Base-by-base conservation (phyloP, 768 basidiomycete genomes). In the Leucocoprinus leucothites region DNA sequence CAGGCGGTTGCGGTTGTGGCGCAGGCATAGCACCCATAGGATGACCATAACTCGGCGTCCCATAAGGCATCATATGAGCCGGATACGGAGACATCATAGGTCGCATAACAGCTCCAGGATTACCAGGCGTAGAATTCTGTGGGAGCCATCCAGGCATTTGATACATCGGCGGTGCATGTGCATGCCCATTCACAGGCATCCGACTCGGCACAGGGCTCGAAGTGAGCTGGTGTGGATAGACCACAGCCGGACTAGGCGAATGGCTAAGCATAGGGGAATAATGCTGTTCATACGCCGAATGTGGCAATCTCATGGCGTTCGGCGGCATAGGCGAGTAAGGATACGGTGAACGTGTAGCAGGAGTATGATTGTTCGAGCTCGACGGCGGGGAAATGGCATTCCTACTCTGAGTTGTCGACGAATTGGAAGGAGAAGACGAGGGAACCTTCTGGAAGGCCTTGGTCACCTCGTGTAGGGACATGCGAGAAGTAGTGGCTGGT, bases 371-470 rank as follows among this genome's bases (percentile, higher is more conserved):
- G 1, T 71, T 72, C 4, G 74, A 69, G 1, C 71, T 72, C 3
- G 74, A 69, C 16, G 82, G 71, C 19, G 83, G 78, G 19, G 85
- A 81, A 49, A 82, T 70, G 1, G 82, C 70, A 28, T 78, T 70
- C 58, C 82, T 77, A 58, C 76, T 78, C 35, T 75, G 64, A 11
- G 77, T 64, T n/a, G 38, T n/a, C 14, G 38, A 38, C 43, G 77
- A 69, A 45, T 66, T 79, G 13, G 79, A 68, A 38, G 31, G 77
- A 2, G 88, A 76, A 8, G 75, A 76, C 5, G 82, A 71, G 2
- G 91, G 91, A 24, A 93, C 91, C 69, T 86, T 86, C 64, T 94
- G 91, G 72, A 94, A 94, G 19, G 91, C 89, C 56, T 88, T 83
- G 11, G 87, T 91, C 31, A 92, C 89, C 53, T 94, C 91, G 54